A percentile compares a stretch with the other conserved stretches of the same genome.
Conservation (phyloP, 1,284 basidiomycete genomes). For the Meripilus lineatus region DNA sequence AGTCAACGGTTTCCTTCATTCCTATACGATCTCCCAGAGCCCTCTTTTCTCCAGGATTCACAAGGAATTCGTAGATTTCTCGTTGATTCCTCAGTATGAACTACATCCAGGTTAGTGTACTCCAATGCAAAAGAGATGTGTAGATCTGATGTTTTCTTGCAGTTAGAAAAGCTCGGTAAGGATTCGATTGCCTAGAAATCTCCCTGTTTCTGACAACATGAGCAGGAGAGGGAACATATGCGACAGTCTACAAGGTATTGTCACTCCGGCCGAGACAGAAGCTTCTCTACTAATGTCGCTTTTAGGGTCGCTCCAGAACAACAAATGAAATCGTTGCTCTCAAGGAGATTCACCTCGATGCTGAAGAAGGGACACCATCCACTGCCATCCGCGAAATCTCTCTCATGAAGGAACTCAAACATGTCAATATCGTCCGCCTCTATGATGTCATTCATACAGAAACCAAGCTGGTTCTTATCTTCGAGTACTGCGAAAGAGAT, state of each 20-base stretch:
- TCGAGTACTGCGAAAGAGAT: slow-evolving; percentile 98
- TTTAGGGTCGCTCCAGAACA: slow-evolving; percentile 75
- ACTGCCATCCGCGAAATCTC: slow-evolving; percentile 95
- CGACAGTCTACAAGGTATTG: slow-evolving; percentile 85
- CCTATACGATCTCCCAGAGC: too few relatives aligned
- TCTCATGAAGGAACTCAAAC: slow-evolving; percentile 95
- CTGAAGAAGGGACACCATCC: slow-evolving; percentile 92
- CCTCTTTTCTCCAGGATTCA: too few relatives aligned
- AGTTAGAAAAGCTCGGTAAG: slow-evolving; percentile 84
- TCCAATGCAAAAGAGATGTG: background rate
- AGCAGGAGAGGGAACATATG: slow-evolving; percentile 84
- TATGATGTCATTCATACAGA: slow-evolving; percentile 99
- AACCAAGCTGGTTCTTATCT: slow-evolving; percentile 96
- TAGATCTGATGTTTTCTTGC: slow-evolving; percentile 18
- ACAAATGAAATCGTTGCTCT: slow-evolving; percentile 89
- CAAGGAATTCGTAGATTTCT: too few relatives aligned
- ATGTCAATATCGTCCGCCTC: slow-evolving; percentile 92
- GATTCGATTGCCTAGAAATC: too few relatives aligned
- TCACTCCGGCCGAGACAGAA: slow-evolving; percentile 1
- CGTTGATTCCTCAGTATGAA: slow-evolving; percentile 39
- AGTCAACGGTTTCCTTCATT: too few relatives aligned
- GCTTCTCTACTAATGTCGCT: slow-evolving; percentile 7
- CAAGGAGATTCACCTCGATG: slow-evolving; percentile 94
- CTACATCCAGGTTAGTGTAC: slow-evolving; percentile 58
- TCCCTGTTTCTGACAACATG: too few relatives aligned